Evolutionary conservation across 1,139 yeast genomes (phyloP).

Genomic region (Suhomyces maxii): DNA sequence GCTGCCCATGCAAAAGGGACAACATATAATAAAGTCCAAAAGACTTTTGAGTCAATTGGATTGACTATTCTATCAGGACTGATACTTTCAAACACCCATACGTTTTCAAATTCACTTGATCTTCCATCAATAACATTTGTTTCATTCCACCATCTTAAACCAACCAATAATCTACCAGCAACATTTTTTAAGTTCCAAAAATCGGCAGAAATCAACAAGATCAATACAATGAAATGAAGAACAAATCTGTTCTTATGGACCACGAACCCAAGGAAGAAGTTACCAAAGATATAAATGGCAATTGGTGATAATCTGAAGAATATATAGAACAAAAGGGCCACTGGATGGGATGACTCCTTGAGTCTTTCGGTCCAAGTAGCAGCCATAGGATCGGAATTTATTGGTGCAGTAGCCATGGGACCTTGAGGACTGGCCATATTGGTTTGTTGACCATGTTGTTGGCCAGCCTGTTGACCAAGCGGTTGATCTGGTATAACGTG

Average conservation of each 20-base stretch:
- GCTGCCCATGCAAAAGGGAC: conserved; percentile 77
- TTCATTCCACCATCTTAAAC: conserved; percentile 95
- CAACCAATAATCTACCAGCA: conserved; percentile 85
- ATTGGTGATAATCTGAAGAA: conserved; percentile 65
- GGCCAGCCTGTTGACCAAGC: background rate
- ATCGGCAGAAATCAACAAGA: conserved; percentile 78
- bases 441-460: background rate
- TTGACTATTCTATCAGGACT: conserved; percentile 80
- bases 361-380: conserved; percentile 13
- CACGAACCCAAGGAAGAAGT: conserved; percentile 51
- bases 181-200: conserved; percentile 94
- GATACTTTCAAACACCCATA: conserved; percentile 89
- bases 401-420: background rate
- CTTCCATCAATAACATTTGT: conserved; percentile 38
- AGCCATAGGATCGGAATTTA: background rate
- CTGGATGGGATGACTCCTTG: conserved; percentile 72
- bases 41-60: conserved; percentile 86
- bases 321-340: conserved; percentile 66
- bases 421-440: conserved; percentile 15
- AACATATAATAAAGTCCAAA: conserved; percentile 77
- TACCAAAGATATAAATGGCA: conserved; percentile 67
- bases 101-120: conserved; percentile 60
- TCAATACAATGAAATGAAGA: conserved; percentile 73
- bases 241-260: conserved; percentile 57
- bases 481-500: background rate